Base-by-base conservation (phyloP, 2,329 filamentous ascomycete species). In the Nothomitra cinnamomea region DNA sequence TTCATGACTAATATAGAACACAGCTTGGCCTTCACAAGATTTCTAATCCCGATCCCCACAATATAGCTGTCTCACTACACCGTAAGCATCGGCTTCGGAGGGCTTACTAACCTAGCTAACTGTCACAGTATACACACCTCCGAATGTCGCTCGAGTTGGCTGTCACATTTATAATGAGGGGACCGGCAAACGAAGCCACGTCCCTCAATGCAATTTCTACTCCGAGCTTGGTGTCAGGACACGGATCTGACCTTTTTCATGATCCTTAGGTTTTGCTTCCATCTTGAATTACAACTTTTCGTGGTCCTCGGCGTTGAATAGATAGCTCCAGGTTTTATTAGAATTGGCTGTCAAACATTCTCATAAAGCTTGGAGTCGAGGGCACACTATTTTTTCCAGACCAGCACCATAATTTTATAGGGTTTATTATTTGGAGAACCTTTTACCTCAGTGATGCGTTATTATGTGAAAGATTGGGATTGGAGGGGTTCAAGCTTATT, bases 21-120 rank as follows among this genome's bases (percentile, higher is more conserved):
- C 65, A 87, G 69, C 79, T 95, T 25, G 89, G 89, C 19, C 73
- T 95, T 42, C 89, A 95, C 69, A 80, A 82, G 53, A 83, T 95
- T 56, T 79, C 77, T 59, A 95, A 95, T 66, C 77, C 78, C 24
- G 80, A 85, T 60, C 68, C 72, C 49, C 74, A 77, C 61, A 78
- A 87, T 64, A 81, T 83, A 63, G 89, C 88, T 58, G 82, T 95
- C 50, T 94, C 87, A 54, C 70, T 95, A 58, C 89, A 95, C 69
- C 69, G 77, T 79, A 69, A 63, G 76, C 69, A 22, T 55, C 47
- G 17, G 54, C 25, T 28, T 2, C 25, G 25, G 36, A 25, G 45
- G 54, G 41, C 40, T n/a, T 41, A 19, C 43, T 51, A 5, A 13
- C 43, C 41, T 58, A 7, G 4, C n/a, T 19, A 13, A 41, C 15